Base-by-base conservation (phyloP, 75 land plant genomes). In the Cunninghamia lanceolata region DNA sequence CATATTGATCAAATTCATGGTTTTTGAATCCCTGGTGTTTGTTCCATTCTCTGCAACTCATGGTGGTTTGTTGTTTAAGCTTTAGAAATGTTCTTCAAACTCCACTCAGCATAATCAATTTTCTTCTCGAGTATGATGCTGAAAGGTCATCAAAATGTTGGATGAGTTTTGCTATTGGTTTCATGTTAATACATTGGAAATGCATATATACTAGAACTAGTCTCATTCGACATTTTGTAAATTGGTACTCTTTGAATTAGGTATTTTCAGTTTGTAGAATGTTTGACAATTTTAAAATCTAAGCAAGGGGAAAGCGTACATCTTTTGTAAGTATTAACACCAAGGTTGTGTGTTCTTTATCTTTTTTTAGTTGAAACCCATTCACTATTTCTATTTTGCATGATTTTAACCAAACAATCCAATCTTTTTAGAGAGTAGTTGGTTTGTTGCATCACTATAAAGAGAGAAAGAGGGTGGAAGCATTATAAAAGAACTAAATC, bases 1-100 rank as follows among this genome's bases (percentile, higher is more conserved):
- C 91, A 93, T 95, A 85, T 91, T 95, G 35, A 95, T 95, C 91
- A 95, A 95, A 92, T 94, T 95, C 70, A 95, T 95, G 95, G 96
- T 95, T 5, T 95, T 95, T 25, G 96, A 95, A 80, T 95, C 96
- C 9, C 92, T 95, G 53, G 95, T 95, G 56, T 92, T 95, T 79
- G 95, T 95, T 59, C 96, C 95, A 2, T 95, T 95, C 88, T 95
- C 94, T 53, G 96, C 96, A 79, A 85, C 90, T 30, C 95, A 95
- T 66, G 95, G 96, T 50, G 94, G 95, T 7, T 9, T 95, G 21
- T 92, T 95, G 50, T 95, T 92, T 93, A 94, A 93, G 91, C 71
- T 93, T 85, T 93, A 9, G 32, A 66, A 25, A 28, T 66, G 70
- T 66, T 66, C 70, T 28, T 28, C 30, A 66, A 66, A 28, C 30